Base-by-base conservation (phyloP, 169 alveolate genomes). In the Eimeria acervulina region DNA sequence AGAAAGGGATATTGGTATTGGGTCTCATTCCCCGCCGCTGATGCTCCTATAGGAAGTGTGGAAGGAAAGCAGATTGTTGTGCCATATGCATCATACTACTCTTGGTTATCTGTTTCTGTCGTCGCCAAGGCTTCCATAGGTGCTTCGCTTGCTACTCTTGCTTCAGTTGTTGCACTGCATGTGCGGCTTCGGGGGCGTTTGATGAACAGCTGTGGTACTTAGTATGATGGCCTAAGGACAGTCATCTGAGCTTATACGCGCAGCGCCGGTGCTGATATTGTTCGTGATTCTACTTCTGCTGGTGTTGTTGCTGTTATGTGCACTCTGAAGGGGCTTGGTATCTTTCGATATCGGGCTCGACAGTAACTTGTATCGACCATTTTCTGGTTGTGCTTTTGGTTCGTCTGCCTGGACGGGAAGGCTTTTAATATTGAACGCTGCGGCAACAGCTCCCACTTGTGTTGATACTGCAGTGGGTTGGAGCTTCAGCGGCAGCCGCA, bases 221-320 rank as follows among this genome's bases (percentile, higher is more conserved):
- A 6, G 61, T 42, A 1, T 38, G 87, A 21, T 76, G 87, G 33
- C 87, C 13, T 38, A 26, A 42, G 2, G 38, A 42, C 87, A 55
- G 87, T 61, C 28, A 38, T 42, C 28, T 76, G 61, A 76, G 31
- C 44, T 36, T 61, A 19, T 12, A 7, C 59, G 44, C 21, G 59
- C 59, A 10, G 59, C 87, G 59, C 33, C 1, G 61, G 61, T 21
- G 44, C 19, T 68, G 42, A 8, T 68, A 12, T 8, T 68, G 80
- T 33, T 68, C 33, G 33, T 47, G 74, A 10, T 21, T 21, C 74
- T 6, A 42, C 80, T 6, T n/a, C 80, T 8, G 80, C 42, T 76
- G 87, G 61, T 76, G 87, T 21, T 74, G 85, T 7, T 76, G 87
- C 87, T 76, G 87, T 31, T 76, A 61, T 23, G 81, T 12, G 23